These are phyloP conservation scores for Botryotinia convoluta DNA, from an alignment of 2,329 filamentous ascomycete genomes.

Conservation along the genomic window DNA sequence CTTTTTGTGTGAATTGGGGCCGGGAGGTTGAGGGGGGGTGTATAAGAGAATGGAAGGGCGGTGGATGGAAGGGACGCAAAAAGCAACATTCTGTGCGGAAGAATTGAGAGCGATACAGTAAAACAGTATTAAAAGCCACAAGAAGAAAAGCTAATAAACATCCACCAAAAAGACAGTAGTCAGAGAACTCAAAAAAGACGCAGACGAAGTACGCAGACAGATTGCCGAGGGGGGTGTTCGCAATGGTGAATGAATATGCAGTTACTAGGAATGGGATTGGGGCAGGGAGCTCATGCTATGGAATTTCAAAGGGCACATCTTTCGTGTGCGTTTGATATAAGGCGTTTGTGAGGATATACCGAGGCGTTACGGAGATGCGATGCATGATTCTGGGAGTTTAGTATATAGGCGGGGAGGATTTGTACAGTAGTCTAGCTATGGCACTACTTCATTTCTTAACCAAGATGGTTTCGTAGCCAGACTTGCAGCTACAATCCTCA, in stretches of 20 bases:
- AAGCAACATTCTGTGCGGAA: background rate
- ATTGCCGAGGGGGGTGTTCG: background rate
- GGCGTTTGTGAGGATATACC: background rate
- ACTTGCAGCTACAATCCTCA: background rate
- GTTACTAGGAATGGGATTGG: background rate
- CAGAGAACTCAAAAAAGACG: conserved; percentile 37
- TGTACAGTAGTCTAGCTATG: background rate
- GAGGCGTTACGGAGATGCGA: background rate
- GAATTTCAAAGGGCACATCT: background rate
- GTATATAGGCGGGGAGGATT: background rate
- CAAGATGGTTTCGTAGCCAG: background rate
- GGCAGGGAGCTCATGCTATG: background rate
- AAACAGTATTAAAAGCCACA: background rate
- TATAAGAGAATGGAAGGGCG: background rate
- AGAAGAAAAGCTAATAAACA: background rate
- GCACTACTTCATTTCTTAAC: background rate
- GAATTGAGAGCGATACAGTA: background rate
- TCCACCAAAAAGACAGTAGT: conserved; percentile 33
- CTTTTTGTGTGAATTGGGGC: background rate
- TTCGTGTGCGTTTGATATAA: background rate
- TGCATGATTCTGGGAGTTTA: background rate
- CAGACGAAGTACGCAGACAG: conserved; percentile 31
- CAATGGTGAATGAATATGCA: background rate
- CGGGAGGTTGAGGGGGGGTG: background rate
- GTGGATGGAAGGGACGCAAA: background rate